Evolutionary conservation across 768 basidiomycete genomes (phyloP), one percentile per base, ranked within the genome.

Genomic region (Pholiota molesta): DNA sequence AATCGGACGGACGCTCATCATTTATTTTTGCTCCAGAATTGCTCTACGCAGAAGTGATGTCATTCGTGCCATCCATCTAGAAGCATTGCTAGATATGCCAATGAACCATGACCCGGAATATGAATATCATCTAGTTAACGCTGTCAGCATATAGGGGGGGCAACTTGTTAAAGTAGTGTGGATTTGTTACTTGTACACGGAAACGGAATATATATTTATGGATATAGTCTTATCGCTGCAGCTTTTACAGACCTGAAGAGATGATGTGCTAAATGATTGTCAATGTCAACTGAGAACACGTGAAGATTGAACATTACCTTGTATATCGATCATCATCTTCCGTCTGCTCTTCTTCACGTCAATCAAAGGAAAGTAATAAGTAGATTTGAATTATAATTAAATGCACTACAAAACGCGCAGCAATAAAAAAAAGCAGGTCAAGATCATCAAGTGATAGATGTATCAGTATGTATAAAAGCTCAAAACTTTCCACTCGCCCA

Each of bases 11-110:
- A 21, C n/a, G 42, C n/a, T 44, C 2, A 5, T 26, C 56, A 33
- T 65, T 78, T 33, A 63, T 29, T 8, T 42, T 14, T 44, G 42
- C 23, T 57, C n/a, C 39, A 77, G 87, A 90, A 70, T 82, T 94
- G 55, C 79, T 94, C 28, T 95, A 88, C 71, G 88, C 91, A 53
- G 94, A 97, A 78, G 91, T 96, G 63, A 80, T 89, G 67, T 86
- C 86, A 13, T 93, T 95, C 72, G 76, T 79, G 60, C 86, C 91
- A 13, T 78, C 84, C 52, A 86, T 91, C 68, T 88, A 75, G 77
- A 67, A 26, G 13, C 9, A 45, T 11, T 28, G 23, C 23, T 49
- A 23, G 47, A 49, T 26, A 49, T 49, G 26, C 47, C 21, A 49
- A 49, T 49, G 47, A 37, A 37, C 35, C 35, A 1, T 37, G 47